Evolutionary conservation across 1,284 basidiomycete species (phyloP).

Genomic region (Apiotrichum gracile): DNA sequence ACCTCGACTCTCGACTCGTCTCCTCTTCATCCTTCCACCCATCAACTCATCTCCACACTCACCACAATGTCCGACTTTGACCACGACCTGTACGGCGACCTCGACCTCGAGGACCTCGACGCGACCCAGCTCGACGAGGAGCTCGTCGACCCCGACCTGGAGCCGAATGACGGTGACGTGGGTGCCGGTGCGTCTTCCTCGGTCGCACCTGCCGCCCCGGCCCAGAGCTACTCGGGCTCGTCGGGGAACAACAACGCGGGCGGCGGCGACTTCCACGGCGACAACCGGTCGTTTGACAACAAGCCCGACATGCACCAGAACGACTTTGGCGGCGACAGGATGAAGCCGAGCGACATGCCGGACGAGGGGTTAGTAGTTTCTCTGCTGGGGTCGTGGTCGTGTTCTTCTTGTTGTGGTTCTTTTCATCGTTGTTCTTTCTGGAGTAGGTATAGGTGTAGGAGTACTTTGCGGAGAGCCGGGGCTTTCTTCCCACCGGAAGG

Average conservation of each 20-base stretch:
- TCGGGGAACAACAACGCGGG: neutral
- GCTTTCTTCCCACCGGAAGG: no score
- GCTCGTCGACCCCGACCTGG: constrained; percentile 29
- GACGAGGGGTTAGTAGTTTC: constrained; percentile 87
- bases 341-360: constrained; percentile 91
- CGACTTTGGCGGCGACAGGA: constrained; percentile 27
- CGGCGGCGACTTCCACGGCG: neutral
- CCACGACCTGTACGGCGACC: constrained; percentile 37
- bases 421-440: neutral
- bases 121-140: constrained; percentile 36
- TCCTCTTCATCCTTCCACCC: no score
- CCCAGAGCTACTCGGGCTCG: neutral
- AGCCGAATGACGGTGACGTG: constrained; percentile 1
- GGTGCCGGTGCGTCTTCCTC: neutral
- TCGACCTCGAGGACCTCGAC: constrained; percentile 39
- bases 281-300: neutral
- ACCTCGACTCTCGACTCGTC: neutral
- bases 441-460: no score
- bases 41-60: neutral
- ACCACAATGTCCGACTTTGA: constrained; percentile 37
- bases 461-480: no score
- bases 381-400: constrained; percentile 9
- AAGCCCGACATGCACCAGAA: neutral
- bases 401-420: neutral
- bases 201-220: neutral